phyloP scores from a whole-genome alignment of 371 early-diverging fungal species.

The Apophysomyces variabilis region DNA sequence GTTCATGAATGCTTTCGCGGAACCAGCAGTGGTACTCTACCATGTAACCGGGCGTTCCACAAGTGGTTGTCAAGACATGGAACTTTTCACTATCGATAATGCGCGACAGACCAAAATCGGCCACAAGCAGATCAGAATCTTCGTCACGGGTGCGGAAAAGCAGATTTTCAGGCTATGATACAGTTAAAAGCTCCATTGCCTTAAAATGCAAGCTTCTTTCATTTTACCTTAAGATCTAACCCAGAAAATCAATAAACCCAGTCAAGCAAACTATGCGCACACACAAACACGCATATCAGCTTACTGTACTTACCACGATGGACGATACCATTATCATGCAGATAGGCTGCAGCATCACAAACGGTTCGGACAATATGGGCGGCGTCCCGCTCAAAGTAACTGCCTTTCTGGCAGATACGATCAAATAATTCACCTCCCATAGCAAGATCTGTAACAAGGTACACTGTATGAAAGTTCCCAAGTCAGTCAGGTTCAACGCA shows the following conservation, averaged over 20 bases:
- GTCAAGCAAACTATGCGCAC: neutral
- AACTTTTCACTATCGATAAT: conserved; percentile 82
- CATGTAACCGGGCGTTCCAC: conserved; percentile 91
- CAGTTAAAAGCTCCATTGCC: neutral
- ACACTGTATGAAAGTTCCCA: conserved; percentile 53
- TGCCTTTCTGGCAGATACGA: conserved; percentile 79
- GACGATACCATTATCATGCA: conserved; percentile 86
- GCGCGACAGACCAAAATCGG: conserved; percentile 89
- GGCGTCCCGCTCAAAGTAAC: conserved; percentile 86
- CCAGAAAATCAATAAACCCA: neutral
- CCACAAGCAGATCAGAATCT: conserved; percentile 76
- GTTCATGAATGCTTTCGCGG: neutral
- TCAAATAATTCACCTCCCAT: conserved; percentile 94
- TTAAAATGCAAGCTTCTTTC: neutral
- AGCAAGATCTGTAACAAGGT: conserved; percentile 90
- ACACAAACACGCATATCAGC: neutral
- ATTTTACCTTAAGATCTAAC: conserved; percentile 7
- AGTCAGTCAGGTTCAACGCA: neutral
- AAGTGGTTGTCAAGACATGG: conserved; percentile 78
- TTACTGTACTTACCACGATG: conserved; percentile 74
- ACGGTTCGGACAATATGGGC: conserved; percentile 79
- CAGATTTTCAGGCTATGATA: conserved; percentile 81
- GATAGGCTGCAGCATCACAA: conserved; percentile 77
- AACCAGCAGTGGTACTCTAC: conserved; percentile 15
- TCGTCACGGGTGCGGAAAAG: conserved; percentile 80